Percentiles rank a stretch among this genome's conserved stretches.
Evolutionary conservation across 176 grass and related monocot genomes (phyloP).

Genomic region (Tuctoria greenei): DNA sequence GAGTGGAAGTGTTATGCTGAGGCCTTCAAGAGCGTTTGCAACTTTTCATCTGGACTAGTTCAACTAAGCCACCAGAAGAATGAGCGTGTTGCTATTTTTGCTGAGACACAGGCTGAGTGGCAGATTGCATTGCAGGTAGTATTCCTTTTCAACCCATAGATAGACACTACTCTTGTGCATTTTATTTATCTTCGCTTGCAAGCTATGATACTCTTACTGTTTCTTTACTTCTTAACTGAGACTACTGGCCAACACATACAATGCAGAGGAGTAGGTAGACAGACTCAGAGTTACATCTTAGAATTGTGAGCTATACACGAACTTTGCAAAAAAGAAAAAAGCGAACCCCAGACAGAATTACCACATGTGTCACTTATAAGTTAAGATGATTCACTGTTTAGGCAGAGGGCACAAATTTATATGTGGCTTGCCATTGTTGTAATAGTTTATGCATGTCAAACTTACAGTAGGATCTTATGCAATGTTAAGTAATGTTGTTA

Average conservation of each 20-base stretch:
- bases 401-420: constrained; percentile 2
- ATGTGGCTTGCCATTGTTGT: not conserved
- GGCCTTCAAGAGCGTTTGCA: constrained; percentile 69
- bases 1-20: constrained; percentile 85
- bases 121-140: constrained; percentile 84
- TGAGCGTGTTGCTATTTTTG: constrained; percentile 85
- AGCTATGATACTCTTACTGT: not conserved
- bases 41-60: constrained; percentile 76
- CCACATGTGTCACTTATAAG: too few relatives aligned
- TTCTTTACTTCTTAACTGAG: not conserved
- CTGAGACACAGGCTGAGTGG: constrained; percentile 88
- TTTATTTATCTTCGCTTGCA: not conserved
- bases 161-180: not conserved
- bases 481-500: too few relatives aligned
- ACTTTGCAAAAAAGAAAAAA: too few relatives aligned
- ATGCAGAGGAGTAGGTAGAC: too few relatives aligned
- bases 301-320: not conserved
- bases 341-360: too few relatives aligned
- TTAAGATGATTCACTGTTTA: constrained; percentile 11
- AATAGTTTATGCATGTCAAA: not conserved
- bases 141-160: not conserved
- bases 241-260: not conserved
- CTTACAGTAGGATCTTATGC: not conserved
- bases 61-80: constrained; percentile 59
- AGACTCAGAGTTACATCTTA: too few relatives aligned